A percentile compares a stretch with the other conserved stretches of the same genome.
These are phyloP conservation scores for Pseudogymnoascus sp. DNA, from an alignment of 2,329 filamentous ascomycete species.

Conservation along the genomic window DNA sequence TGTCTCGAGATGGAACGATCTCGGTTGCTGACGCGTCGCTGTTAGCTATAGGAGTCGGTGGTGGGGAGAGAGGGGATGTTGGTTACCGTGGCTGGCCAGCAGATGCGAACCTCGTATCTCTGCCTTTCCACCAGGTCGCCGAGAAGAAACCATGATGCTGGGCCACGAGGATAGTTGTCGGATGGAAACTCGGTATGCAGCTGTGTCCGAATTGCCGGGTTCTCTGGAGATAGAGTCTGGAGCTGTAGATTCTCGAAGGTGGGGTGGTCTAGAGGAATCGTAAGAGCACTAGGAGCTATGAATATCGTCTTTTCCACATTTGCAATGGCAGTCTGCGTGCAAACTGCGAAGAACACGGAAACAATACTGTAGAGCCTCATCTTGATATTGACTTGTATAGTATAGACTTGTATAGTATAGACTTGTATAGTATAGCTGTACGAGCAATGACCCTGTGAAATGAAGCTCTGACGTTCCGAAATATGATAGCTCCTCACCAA, in stretches of 20 bases:
- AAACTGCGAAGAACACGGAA: slow-evolving; percentile 19
- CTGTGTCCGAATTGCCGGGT: slow-evolving; percentile 49
- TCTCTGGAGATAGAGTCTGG: slow-evolving; percentile 51
- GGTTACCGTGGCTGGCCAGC: slow-evolving; percentile 77
- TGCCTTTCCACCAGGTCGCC: slow-evolving; percentile 58
- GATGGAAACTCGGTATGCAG: slow-evolving; percentile 62
- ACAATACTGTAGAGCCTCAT: slow-evolving; percentile 17
- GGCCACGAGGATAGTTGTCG: slow-evolving; percentile 42
- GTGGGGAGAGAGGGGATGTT: background rate
- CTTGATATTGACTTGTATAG: background rate
- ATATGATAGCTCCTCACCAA: slow-evolving; percentile 1
- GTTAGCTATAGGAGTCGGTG: slow-evolving; percentile 5
- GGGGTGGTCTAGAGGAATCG: slow-evolving; percentile 46
- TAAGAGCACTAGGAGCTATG: slow-evolving; percentile 53
- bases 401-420: no score
- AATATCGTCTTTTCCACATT: slow-evolving; percentile 94
- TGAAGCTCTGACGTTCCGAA: slow-evolving; percentile 9
- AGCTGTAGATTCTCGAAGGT: slow-evolving; percentile 54
- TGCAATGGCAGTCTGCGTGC: slow-evolving; percentile 37
- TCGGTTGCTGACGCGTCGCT: slow-evolving; percentile 62
- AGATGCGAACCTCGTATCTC: slow-evolving; percentile 84
- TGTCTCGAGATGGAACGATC: slow-evolving; percentile 61
- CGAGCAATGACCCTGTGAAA: background rate
- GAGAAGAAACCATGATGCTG: slow-evolving; percentile 71
- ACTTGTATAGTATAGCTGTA: no score